Conservation (phyloP, 352 stramenopile species). For the Phytophthora nicotianae region DNA sequence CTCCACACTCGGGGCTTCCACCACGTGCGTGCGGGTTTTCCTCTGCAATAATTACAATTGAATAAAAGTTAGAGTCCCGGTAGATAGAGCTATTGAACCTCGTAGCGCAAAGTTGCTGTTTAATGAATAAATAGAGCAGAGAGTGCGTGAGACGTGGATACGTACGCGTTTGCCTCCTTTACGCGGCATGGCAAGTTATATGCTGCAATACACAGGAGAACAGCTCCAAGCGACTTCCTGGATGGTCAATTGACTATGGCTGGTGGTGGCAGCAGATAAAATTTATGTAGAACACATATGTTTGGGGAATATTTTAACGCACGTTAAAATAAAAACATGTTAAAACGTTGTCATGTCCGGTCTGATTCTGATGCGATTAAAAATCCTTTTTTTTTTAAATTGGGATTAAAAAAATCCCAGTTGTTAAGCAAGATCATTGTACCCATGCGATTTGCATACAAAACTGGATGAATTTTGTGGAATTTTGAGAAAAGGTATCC, state of each 20-base stretch:
- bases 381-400: no score
- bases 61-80: conserved; percentile 1
- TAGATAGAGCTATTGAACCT: not conserved
- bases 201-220: not conserved
- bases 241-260: conserved; percentile 26
- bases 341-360: no score
- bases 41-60: conserved; percentile 43
- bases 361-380: no score
- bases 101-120: not conserved
- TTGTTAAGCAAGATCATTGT: no score
- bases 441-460: no score
- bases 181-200: conserved; percentile 54
- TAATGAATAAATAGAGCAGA: conserved; percentile 3
- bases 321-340: not conserved
- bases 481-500: no score
- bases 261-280: conserved; percentile 6
- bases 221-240: conserved; percentile 10
- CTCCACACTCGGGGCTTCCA: conserved; percentile 65
- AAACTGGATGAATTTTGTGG: no score
- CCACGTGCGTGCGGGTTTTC: conserved; percentile 85
- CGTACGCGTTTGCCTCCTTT: conserved; percentile 89
- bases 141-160: conserved; percentile 9
- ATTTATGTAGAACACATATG: conserved; percentile 5
- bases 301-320: not conserved
- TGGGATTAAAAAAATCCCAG: no score